Percentiles rank a stretch among this genome's conserved stretches.
Conservation (phyloP, 805 yeast species). For the Kodamaea restingae region DNA sequence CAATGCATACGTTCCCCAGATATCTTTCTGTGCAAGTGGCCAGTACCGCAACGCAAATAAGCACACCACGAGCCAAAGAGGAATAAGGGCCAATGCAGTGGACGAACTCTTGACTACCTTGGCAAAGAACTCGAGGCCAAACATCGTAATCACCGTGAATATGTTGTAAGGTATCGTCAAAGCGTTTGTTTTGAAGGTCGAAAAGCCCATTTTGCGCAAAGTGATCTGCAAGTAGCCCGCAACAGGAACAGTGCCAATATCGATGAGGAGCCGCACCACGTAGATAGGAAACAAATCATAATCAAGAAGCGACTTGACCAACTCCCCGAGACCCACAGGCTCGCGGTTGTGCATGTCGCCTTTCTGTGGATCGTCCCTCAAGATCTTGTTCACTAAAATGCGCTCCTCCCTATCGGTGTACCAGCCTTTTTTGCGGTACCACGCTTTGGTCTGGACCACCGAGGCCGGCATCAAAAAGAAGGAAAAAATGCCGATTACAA, state of each 20-base stretch:
- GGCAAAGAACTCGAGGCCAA: slow-evolving; percentile 20
- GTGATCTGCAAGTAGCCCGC: slow-evolving; percentile 11
- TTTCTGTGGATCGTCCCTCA: slow-evolving; percentile 29
- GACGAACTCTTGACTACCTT: slow-evolving; percentile 22
- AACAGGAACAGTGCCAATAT: slow-evolving; percentile 18
- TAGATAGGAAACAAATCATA: slow-evolving; percentile 28
- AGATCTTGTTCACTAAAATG: slow-evolving; percentile 26
- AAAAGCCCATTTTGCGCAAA: slow-evolving; percentile 42
- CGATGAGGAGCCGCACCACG: slow-evolving; percentile 19
- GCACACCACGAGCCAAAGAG: slow-evolving; percentile 19
- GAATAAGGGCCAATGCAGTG: slow-evolving; percentile 9
- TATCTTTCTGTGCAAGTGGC: slow-evolving; percentile 37
- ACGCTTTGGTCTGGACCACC: slow-evolving; percentile 31
- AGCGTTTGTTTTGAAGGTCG: slow-evolving; percentile 49
- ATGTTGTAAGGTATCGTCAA: slow-evolving; percentile 49
- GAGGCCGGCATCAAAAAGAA: slow-evolving; percentile 49
- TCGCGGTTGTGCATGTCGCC: slow-evolving; percentile 31
- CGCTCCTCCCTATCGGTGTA: slow-evolving; percentile 25
- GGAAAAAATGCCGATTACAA: slow-evolving; percentile 17
- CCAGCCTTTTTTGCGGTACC: slow-evolving; percentile 24
- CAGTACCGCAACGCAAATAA: slow-evolving; percentile 33
- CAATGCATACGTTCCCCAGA: slow-evolving; percentile 44
- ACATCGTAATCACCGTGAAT: slow-evolving; percentile 17
- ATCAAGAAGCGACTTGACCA: slow-evolving; percentile 19
- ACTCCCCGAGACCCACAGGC: slow-evolving; percentile 18